Evolutionary conservation across 805 yeast species (phyloP).

Genomic region (Metschnikowia corniflorae): DNA sequence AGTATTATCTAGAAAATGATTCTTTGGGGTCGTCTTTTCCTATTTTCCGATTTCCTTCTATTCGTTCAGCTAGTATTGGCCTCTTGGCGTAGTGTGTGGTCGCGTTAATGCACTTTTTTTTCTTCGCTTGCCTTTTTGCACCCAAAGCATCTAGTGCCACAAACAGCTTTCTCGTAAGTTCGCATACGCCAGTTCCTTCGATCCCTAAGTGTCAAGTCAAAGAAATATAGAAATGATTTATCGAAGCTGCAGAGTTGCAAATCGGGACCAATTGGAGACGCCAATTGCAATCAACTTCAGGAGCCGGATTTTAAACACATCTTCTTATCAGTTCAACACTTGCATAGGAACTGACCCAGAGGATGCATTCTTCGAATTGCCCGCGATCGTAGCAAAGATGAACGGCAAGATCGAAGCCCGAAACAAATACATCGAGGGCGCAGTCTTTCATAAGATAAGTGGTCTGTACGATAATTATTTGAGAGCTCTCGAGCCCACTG

Average conservation of each 20-base stretch:
- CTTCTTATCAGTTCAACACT: conserved; percentile 1
- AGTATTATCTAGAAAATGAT: no score
- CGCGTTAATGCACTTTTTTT: no score
- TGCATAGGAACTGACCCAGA: conserved; percentile 2
- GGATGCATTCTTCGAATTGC: conserved; percentile 5
- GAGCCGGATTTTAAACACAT: conserved; percentile 1
- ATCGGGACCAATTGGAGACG: conserved; percentile 2
- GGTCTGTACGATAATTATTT: conserved; percentile 2
- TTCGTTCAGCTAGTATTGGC: no score
- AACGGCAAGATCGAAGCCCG: conserved; percentile 7
- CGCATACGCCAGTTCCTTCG: no score
- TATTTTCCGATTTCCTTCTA: no score
- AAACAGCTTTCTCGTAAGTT: no score
- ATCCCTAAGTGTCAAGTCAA: no score
- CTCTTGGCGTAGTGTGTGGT: no score
- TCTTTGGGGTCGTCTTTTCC: no score
- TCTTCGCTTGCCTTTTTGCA: no score
- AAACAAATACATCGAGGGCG: background rate
- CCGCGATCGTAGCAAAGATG: conserved; percentile 4
- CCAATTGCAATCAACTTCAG: conserved; percentile 3
- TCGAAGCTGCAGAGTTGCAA: conserved; percentile 6
- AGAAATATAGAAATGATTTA: background rate
- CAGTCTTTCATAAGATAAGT: background rate
- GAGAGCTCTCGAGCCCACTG: conserved; percentile 1
- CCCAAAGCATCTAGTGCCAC: no score